Evolutionary conservation across 2,329 filamentous ascomycete species (phyloP).

Genomic region (Aciculosporium take): DNA sequence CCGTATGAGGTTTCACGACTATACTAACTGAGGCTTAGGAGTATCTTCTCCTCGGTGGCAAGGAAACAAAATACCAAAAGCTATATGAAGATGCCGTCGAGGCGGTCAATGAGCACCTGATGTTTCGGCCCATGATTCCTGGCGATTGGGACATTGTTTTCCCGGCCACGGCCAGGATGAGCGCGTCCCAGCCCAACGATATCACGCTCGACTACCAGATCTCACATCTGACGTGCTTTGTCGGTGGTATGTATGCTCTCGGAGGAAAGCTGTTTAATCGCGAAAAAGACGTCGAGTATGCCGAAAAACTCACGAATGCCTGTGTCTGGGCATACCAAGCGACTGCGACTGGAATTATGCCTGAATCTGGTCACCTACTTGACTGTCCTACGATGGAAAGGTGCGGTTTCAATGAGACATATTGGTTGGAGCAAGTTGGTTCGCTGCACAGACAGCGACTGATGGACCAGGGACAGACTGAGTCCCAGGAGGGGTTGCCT

Average conservation of each 20-base stretch:
- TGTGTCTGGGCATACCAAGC: slow-evolving; percentile 42
- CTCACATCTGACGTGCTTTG: slow-evolving; percentile 51
- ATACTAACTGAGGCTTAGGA: slow-evolving; percentile 29
- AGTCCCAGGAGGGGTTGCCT: slow-evolving; percentile 32
- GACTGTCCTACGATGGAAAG: slow-evolving; percentile 32
- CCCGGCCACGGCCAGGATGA: slow-evolving; percentile 45
- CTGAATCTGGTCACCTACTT: slow-evolving; percentile 32
- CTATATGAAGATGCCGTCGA: slow-evolving; percentile 58
- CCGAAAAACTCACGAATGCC: slow-evolving; percentile 34
- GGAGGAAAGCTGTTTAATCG: slow-evolving; percentile 40
- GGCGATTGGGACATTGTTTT: slow-evolving; percentile 58
- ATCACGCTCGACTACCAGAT: slow-evolving; percentile 38
- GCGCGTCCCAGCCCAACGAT: slow-evolving; percentile 15
- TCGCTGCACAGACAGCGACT: slow-evolving; percentile 25
- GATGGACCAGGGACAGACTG: slow-evolving; percentile 30
- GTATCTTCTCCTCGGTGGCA: slow-evolving; percentile 62
- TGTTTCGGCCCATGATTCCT: slow-evolving; percentile 64
- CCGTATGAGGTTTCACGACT: neutral
- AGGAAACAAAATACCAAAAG: slow-evolving; percentile 54
- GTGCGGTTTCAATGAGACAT: slow-evolving; percentile 38
- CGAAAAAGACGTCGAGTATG: slow-evolving; percentile 31
- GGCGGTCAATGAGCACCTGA: slow-evolving; percentile 55
- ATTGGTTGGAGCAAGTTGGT: slow-evolving; percentile 36
- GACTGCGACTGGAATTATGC: slow-evolving; percentile 46
- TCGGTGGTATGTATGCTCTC: slow-evolving; percentile 50